Percentiles rank a stretch among this genome's conserved stretches.
Evolutionary conservation across 2,329 filamentous ascomycete species (phyloP).

Genomic region (Hypoxylon sp.): DNA sequence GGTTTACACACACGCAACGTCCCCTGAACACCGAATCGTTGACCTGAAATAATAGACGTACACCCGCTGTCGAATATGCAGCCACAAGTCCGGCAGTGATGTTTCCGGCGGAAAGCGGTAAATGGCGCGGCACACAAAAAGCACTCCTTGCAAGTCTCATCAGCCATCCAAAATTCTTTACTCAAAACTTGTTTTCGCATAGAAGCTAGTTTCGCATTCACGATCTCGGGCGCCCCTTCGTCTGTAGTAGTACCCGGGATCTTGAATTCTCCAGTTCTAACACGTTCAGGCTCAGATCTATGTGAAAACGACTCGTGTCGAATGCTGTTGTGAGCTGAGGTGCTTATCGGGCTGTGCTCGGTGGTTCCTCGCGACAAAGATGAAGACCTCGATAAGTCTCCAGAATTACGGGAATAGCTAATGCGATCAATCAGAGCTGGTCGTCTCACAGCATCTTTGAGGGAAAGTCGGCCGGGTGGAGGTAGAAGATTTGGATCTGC

Average conservation of each 20-base stretch:
- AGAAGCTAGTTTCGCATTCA: conserved; percentile 70
- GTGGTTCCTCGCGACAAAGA: conserved; percentile 66
- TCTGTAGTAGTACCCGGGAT: conserved; percentile 66
- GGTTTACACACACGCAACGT: conserved; percentile 90
- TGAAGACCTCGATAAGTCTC: conserved; percentile 63
- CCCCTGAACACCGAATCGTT: conserved; percentile 85
- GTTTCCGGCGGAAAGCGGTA: conserved; percentile 92
- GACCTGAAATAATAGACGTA: conserved; percentile 87
- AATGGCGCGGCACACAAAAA: conserved; percentile 92
- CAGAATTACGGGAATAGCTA: conserved; percentile 55
- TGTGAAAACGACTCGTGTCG: conserved; percentile 65
- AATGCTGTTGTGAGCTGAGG: conserved; percentile 66
- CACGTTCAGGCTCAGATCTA: conserved; percentile 55
- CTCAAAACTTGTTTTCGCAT: conserved; percentile 88
- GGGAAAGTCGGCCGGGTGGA: conserved; percentile 40
- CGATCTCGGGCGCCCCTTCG: conserved; percentile 65
- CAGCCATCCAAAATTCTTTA: conserved; percentile 99
- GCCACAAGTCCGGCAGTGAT: conserved; percentile 95
- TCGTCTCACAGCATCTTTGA: conserved; percentile 52
- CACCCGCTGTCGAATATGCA: conserved; percentile 98
- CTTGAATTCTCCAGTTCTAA: conserved; percentile 56
- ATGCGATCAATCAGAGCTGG: conserved; percentile 66
- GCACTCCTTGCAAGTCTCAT: conserved; percentile 97
- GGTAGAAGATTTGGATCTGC: conserved; percentile 46
- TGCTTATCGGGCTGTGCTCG: conserved; percentile 65